These are phyloP conservation scores for Tetradesmus obliquus DNA, from an alignment of 139 green algal genomes.

Conservation along the genomic window DNA sequence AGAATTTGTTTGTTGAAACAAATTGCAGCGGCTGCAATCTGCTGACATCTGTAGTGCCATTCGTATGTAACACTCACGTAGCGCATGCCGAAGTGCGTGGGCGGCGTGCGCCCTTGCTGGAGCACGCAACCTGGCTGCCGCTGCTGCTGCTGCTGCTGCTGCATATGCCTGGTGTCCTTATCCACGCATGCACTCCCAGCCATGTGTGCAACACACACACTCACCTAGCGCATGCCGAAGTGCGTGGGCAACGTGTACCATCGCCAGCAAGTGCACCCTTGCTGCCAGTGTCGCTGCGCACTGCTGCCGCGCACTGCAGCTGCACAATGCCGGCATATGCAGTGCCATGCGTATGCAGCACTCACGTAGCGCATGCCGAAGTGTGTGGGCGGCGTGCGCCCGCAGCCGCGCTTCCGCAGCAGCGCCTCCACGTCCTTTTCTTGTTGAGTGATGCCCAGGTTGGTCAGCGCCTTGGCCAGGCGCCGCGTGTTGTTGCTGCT, in stretches of 20 bases:
- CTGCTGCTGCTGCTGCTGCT: too few species aligned
- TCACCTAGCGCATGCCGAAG: too few species aligned
- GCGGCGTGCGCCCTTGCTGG: not conserved
- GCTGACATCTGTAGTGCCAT: too few species aligned
- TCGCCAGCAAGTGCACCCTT: too few species aligned
- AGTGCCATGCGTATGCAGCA: not conserved
- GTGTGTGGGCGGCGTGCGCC: not conserved
- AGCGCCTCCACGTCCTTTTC: not conserved
- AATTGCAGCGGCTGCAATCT: not conserved
- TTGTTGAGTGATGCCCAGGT: not conserved
- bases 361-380: constrained; percentile 37
- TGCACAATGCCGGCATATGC: too few species aligned
- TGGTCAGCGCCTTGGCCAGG: not conserved
- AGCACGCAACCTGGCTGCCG: too few species aligned
- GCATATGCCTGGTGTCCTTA: too few species aligned
- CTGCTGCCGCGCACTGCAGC: too few species aligned
- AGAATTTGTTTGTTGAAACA: not conserved
- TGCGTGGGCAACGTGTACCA: too few species aligned
- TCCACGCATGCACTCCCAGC: too few species aligned
- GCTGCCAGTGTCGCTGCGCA: too few species aligned
- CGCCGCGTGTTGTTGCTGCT: not conserved
- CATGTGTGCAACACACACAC: too few species aligned
- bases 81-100: constrained; percentile 18
- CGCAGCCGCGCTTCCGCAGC: not conserved
- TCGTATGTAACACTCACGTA: not conserved